Evolutionary conservation across 495 filamentous ascomycete genomes (phyloP).

Genomic region (Xylaria telfairii): DNA sequence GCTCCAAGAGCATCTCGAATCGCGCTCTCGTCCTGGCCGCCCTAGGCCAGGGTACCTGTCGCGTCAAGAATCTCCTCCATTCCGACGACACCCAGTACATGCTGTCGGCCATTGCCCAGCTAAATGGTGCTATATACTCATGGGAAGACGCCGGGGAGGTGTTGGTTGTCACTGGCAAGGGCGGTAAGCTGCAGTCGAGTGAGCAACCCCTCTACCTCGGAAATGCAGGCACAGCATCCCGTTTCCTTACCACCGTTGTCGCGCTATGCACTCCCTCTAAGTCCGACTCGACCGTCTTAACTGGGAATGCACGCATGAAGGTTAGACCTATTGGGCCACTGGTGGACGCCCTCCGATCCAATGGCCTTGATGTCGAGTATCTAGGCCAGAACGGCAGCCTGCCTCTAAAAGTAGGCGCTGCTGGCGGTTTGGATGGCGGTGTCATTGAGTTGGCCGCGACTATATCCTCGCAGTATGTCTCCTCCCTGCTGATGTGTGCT

Average conservation of each 20-base stretch:
- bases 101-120: conserved; percentile 81
- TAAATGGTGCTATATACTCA: conserved; percentile 88
- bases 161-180: conserved; percentile 87
- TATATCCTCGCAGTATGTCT: conserved; percentile 96
- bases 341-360: conserved; percentile 87
- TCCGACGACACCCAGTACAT: conserved; percentile 98
- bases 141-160: conserved; percentile 95
- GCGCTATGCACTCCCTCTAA: conserved; percentile 74
- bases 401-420: conserved; percentile 81
- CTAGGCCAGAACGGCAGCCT: conserved; percentile 80
- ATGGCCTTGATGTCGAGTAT: conserved; percentile 84
- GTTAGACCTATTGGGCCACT: conserved; percentile 89
- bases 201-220: conserved; percentile 84
- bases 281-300: conserved; percentile 76
- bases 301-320: conserved; percentile 97
- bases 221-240: conserved; percentile 94
- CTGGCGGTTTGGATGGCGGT: conserved; percentile 86
- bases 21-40: conserved; percentile 91
- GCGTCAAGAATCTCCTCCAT: conserved; percentile 89
- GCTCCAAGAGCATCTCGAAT: conserved; percentile 98
- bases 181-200: conserved; percentile 81
- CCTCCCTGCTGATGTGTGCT: conserved; percentile 94
- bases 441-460: conserved; percentile 91
- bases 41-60: conserved; percentile 83
- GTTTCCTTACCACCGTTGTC: conserved; percentile 93